These are phyloP conservation scores for Calonectria pseudoturangicola DNA, from an alignment of 2,329 filamentous ascomycete species.

Conservation along the genomic window DNA sequence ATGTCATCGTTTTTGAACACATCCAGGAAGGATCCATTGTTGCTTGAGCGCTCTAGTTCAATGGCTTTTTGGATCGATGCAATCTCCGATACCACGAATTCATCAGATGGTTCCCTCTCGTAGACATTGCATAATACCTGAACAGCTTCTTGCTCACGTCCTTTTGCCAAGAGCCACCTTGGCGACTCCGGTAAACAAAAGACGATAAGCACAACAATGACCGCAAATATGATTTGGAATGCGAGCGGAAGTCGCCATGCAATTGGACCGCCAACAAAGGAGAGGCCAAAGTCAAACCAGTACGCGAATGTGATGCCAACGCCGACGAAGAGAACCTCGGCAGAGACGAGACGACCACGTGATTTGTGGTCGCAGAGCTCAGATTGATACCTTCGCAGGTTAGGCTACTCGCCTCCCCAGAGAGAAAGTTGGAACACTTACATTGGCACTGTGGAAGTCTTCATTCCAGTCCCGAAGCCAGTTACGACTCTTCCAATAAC, in stretches of 20 bases:
- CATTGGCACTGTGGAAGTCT: constrained; percentile 4
- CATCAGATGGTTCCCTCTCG: background rate
- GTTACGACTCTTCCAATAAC: constrained; percentile 69
- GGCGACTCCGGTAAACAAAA: background rate
- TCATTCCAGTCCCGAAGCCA: constrained; percentile 67
- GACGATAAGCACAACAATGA: background rate
- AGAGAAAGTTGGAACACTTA: background rate
- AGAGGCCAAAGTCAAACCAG: constrained; percentile 16
- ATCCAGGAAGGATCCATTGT: background rate
- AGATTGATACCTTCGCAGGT: background rate
- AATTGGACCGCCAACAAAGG: background rate
- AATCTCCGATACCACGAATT: background rate
- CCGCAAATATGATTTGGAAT: background rate
- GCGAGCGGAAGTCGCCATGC: background rate
- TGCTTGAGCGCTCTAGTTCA: background rate
- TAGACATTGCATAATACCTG: constrained; percentile 1
- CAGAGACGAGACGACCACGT: background rate
- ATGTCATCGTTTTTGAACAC: constrained; percentile 8
- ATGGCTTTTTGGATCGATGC: background rate
- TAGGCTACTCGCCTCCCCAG: background rate
- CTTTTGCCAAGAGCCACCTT: background rate
- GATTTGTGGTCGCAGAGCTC: constrained; percentile 14
- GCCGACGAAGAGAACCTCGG: background rate
- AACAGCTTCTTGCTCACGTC: background rate
- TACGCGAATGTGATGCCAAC: constrained; percentile 9